Base-by-base conservation (phyloP, 805 yeast genomes). In the Kluyveromyces aestuarii region DNA sequence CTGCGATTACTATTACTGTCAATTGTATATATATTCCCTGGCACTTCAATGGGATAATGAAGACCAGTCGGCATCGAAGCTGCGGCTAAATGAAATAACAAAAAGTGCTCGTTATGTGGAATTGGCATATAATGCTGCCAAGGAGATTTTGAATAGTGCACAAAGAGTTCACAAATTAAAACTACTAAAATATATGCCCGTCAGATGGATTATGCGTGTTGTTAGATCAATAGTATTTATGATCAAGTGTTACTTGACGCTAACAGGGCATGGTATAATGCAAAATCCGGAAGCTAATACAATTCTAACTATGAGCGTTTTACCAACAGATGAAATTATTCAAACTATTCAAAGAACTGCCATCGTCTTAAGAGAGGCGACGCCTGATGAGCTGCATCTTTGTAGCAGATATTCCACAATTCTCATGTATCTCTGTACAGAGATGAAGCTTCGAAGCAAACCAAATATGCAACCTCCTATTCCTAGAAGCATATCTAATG, bases 221-320 rank as follows among this genome's bases (percentile, higher is more conserved):
- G 89, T 90, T 18, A 79, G 91, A 56, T 87, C 96, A 0, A 88
- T 88, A 11, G 93, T 96, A 2, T 90, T 89, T 62, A 76, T 91
- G 47, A 93, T 91, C 13, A 91, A 90, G 66, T 86, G 95, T 59
- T 81, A 87, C 59, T 62, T 84, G 53, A 82, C 87, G 0, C 69
- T 84, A 27, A 78, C 85, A 0, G 59, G 52, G 8, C 54, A 55
- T 52, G 59, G 56, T 17, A 50, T 52, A 16, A 49, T 55, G 42
- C 61, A 69, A 42, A 75, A 73, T 53, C 54, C 61, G 9, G 61
- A 65, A 44, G 60, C 68, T 1, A 71, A 78, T 6, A 72, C 81
- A 0, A 72, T 81, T 19, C 59, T 84, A 42, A 75, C 80, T 8
- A 60, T 83, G 36, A 78, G 86, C 41, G 76, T 81, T 27, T 82